Evolutionary conservation across 805 yeast genomes (phyloP), one percentile per base, ranked within the genome.

Genomic region (Wickerhamomyces sydowiorum): DNA sequence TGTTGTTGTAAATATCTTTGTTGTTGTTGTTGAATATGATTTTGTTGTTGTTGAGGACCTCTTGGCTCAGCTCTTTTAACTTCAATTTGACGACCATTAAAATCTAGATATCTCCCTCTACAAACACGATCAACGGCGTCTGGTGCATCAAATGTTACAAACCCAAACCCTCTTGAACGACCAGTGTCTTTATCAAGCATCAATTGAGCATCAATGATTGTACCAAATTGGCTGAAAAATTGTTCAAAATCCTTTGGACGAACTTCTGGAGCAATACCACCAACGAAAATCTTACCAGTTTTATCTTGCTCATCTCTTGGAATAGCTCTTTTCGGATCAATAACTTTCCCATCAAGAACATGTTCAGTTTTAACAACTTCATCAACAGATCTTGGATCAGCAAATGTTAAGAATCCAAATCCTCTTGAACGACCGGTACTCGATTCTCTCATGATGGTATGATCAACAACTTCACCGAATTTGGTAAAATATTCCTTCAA

Each of bases 171-270:
- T 68, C 98, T 78, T 3, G 96, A 88, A 58, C 95, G 79, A 45
- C 98, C 97, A 4, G 97, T 86, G 62, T 90, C 97, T 65, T 91
- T 93, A 64, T 91, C 97, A 52, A 91, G 77, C 99, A 91, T 91
- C 52, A 91, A 76, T 66, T 90, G 97, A 39, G 96, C 96, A 65
- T 93, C 98, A 54, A 91, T 85, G 44, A 91, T 90, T 33, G 80
- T 78, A 53, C 97, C 98, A 64, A 82, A 91, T 64, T 83, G 83
- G 42, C 86, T 77, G 59, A 91, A 91, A 63, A 86, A 89, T 39
- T 76, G 81, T 61, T 82, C 83, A 64, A 91, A 93, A 50, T 90
- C 97, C 50, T 77, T 77, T 53, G 95, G 96, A 48, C 89, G 88
- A 40, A 90, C 96, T 59, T 87, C 91, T 18, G 95, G 86, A 41